phyloP scores from a whole-genome alignment of 495 filamentous ascomycete genomes.

The Penicillium bovifimosum region DNA sequence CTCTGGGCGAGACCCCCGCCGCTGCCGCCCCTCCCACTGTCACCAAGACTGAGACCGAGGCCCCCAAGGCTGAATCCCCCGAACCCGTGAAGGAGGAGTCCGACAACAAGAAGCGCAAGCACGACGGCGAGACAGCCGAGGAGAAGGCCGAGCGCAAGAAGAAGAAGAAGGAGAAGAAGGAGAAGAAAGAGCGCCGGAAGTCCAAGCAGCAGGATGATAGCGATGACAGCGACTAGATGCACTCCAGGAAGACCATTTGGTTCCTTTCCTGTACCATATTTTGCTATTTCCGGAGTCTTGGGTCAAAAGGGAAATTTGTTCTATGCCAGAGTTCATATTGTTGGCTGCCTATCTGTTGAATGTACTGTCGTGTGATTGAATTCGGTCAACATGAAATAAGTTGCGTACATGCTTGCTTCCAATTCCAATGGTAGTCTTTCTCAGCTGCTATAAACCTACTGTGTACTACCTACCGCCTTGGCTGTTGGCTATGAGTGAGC shows the following conservation, averaged over 20 bases:
- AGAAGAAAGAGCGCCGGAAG: constrained; percentile 67
- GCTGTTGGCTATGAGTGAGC: no score
- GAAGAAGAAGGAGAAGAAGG: constrained; percentile 67
- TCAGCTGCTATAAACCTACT: no score
- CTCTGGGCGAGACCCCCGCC: constrained; percentile 37
- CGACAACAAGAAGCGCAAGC: constrained; percentile 72
- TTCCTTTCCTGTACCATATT: constrained; percentile 42
- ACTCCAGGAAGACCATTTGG: constrained; percentile 31
- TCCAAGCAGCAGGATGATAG: constrained; percentile 54
- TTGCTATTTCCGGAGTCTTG: constrained; percentile 39
- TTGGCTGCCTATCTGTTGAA: constrained; percentile 5
- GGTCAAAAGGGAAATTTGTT: constrained; percentile 40
- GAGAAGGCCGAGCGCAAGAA: constrained; percentile 70
- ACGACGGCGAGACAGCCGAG: constrained; percentile 73
- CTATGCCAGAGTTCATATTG: constrained; percentile 11
- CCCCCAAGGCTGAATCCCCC: constrained; percentile 34
- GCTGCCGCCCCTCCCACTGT: constrained; percentile 36
- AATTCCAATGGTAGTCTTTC: neutral
- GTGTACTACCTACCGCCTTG: no score
- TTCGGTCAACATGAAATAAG: neutral
- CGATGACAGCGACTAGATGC: constrained; percentile 50
- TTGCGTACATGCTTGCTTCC: neutral
- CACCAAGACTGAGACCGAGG: constrained; percentile 24
- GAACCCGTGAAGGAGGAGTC: constrained; percentile 29
- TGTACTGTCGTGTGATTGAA: neutral